These are phyloP conservation scores for Dichotomopilus funicola DNA, from an alignment of 2,329 filamentous ascomycete genomes.

Conservation along the genomic window DNA sequence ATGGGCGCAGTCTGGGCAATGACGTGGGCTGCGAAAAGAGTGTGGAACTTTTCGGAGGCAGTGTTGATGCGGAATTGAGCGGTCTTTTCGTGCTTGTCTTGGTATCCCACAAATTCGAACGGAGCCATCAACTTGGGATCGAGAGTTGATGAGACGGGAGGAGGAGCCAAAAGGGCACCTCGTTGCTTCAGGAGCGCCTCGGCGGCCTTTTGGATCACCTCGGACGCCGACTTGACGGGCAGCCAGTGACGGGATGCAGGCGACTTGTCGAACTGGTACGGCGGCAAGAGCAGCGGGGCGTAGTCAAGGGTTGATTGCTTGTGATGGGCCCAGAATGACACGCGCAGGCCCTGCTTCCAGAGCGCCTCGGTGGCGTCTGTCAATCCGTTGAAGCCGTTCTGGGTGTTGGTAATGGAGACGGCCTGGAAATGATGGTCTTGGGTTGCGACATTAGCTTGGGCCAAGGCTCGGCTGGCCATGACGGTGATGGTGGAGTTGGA, in stretches of 20 bases:
- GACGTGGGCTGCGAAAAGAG: slow-evolving; percentile 32
- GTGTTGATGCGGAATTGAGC: slow-evolving; percentile 39
- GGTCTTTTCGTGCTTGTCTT: neutral
- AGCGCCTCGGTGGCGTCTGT: slow-evolving; percentile 27
- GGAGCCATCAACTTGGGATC: slow-evolving; percentile 1
- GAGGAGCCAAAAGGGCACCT: too few species aligned
- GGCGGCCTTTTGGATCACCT: neutral
- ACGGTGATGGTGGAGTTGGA: slow-evolving; percentile 28
- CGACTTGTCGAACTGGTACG: slow-evolving; percentile 32
- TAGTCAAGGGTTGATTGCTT: slow-evolving; percentile 23
- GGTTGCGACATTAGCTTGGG: neutral
- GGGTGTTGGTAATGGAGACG: slow-evolving; percentile 22
- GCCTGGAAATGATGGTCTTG: slow-evolving; percentile 20
- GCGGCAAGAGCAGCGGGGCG: slow-evolving; percentile 26
- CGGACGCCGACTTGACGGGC: slow-evolving; percentile 16
- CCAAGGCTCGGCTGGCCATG: slow-evolving; percentile 29
- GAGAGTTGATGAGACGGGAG: too few species aligned
- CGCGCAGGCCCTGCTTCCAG: slow-evolving; percentile 34
- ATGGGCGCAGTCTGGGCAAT: slow-evolving; percentile 35
- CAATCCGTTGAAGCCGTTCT: slow-evolving; percentile 3
- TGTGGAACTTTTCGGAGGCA: slow-evolving; percentile 27
- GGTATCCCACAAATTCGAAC: slow-evolving; percentile 15
- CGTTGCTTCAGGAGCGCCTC: neutral
- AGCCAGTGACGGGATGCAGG: slow-evolving; percentile 29
- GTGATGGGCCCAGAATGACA: slow-evolving; percentile 34